These are phyloP conservation scores for Asterophora lycoperdoides DNA, from an alignment of 768 basidiomycete species.

Conservation along the genomic window DNA sequence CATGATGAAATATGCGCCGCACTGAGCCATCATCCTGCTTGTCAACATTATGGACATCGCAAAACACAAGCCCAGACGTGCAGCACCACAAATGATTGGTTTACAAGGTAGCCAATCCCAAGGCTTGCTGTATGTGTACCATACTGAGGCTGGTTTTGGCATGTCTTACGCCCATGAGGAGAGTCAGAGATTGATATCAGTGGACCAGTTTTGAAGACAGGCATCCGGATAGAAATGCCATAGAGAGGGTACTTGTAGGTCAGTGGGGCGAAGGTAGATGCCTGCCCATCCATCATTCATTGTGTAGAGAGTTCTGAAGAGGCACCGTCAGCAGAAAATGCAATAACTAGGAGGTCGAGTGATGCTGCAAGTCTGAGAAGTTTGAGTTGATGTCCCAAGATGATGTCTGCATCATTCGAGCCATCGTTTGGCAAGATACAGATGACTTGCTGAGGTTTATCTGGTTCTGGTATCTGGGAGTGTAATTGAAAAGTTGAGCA, in stretches of 20 bases:
- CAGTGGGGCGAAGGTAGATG: conserved; percentile 10
- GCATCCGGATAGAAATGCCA: conserved; percentile 18
- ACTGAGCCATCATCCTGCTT: conserved; percentile 30
- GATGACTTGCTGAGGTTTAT: conserved; percentile 18
- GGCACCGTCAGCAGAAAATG: conserved; percentile 22
- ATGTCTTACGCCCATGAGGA: conserved; percentile 1
- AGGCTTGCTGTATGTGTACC: too few relatives aligned
- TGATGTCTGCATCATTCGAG: conserved; percentile 17
- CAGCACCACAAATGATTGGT: conserved; percentile 18
- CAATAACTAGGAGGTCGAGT: conserved; percentile 14
- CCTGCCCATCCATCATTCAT: conserved; percentile 16
- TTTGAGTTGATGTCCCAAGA: conserved; percentile 19
- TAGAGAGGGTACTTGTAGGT: conserved; percentile 18
- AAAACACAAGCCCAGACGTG: too few relatives aligned
- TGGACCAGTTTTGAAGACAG: too few relatives aligned
- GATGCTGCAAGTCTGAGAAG: conserved; percentile 17
- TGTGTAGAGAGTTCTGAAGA: conserved; percentile 21
- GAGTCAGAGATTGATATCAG: conserved; percentile 9
- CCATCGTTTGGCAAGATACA: conserved; percentile 23
- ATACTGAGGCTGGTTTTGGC: conserved; percentile 6
- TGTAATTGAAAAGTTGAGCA: not conserved
- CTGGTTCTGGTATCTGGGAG: conserved; percentile 21
- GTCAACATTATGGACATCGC: conserved; percentile 24
- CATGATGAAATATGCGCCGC: too few relatives aligned
- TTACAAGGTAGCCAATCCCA: conserved; percentile 17